phyloP scores from a whole-genome alignment of 202 grass and related monocot species.

The Saccharum hybrid region DNA sequence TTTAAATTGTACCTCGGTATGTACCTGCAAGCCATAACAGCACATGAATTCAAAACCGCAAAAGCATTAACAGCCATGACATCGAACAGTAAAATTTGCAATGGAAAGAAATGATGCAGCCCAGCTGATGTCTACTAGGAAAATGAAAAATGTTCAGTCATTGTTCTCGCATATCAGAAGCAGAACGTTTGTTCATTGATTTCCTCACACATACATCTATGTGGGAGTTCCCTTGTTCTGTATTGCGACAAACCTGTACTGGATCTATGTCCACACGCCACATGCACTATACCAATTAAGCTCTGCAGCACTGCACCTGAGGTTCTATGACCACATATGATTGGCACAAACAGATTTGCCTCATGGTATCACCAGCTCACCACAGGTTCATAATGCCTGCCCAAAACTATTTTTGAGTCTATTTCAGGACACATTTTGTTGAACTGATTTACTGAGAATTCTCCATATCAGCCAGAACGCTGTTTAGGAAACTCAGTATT shows the following conservation, averaged over 20 bases:
- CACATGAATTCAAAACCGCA: conserved; percentile 33
- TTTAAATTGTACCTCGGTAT: conserved; percentile 89
- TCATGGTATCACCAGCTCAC: background rate
- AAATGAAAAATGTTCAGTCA: background rate
- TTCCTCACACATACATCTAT: conserved; percentile 12
- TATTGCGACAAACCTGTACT: conserved; percentile 8
- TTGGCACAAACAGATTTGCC: conserved; percentile 14
- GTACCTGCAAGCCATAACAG: conserved; percentile 64
- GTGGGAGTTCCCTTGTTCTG: background rate
- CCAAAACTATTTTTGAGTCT: background rate
- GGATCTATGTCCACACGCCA: background rate
- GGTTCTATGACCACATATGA: background rate
- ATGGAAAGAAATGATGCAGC: background rate
- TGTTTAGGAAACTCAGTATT: conserved; percentile 6
- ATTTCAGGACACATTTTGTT: background rate
- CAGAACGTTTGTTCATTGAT: conserved; percentile 8
- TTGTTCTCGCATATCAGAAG: conserved; percentile 8
- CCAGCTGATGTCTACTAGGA: background rate
- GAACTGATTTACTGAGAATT: background rate
- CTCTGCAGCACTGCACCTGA: background rate
- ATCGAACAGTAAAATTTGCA: conserved; percentile 15
- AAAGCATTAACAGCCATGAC: conserved; percentile 29
- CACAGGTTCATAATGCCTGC: conserved; percentile 1
- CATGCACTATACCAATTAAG: background rate
- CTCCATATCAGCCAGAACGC: background rate